These are phyloP conservation scores for Tillandsia fasciculata DNA, from an alignment of 176 grass and related monocot genomes.

Conservation along the genomic window DNA sequence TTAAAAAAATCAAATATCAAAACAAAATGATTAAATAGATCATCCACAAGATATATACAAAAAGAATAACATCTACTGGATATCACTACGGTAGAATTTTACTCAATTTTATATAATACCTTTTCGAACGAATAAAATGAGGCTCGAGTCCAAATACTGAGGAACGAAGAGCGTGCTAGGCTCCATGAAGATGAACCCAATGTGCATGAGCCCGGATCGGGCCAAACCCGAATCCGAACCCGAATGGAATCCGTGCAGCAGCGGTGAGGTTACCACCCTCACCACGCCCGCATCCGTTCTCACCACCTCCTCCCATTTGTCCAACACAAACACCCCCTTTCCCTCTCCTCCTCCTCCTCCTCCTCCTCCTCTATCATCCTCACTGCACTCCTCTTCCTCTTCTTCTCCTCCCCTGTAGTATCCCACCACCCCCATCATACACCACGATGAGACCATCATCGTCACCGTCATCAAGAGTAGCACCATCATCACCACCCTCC, in stretches of 20 bases:
- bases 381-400: constrained; percentile 26
- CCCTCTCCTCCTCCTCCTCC: constrained; percentile 16
- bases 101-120: constrained; percentile 21
- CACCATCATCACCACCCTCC: no score
- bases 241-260: constrained; percentile 1
- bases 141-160: constrained; percentile 73
- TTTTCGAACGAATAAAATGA: constrained; percentile 62
- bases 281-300: constrained; percentile 68
- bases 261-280: constrained; percentile 40
- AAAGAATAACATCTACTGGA: no score
- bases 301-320: constrained; percentile 69
- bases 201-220: constrained; percentile 37
- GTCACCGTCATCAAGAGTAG: no score
- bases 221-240: not conserved
- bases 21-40: no score
- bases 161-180: constrained; percentile 85
- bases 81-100: no score
- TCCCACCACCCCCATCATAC: no score
- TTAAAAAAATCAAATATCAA: no score
- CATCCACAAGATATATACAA: no score
- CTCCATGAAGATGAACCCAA: constrained; percentile 85
- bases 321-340: constrained; percentile 51
- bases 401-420: not conserved
- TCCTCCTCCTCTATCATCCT: constrained; percentile 17
- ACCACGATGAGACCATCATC: no score